These are phyloP conservation scores for Ceratobasidium sp. DNA, from an alignment of 1,284 basidiomycete genomes.

Conservation along the genomic window DNA sequence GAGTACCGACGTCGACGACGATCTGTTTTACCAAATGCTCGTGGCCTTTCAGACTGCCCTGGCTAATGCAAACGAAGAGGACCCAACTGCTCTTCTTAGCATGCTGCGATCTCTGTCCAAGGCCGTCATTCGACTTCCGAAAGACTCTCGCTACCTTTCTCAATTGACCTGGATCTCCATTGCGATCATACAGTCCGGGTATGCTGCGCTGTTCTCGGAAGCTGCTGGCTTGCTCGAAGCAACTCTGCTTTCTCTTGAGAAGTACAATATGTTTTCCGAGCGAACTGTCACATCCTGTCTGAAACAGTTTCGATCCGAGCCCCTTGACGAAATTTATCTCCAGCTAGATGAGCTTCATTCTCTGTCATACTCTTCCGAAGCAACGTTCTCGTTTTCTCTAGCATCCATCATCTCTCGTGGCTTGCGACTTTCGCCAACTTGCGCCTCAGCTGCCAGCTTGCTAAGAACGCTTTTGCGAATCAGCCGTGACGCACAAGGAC, in stretches of 20 bases:
- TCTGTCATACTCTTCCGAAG: slow-evolving; percentile 77
- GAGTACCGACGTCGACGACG: slow-evolving; percentile 84
- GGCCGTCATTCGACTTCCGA: slow-evolving; percentile 74
- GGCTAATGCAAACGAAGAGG: slow-evolving; percentile 70
- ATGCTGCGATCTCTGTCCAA: slow-evolving; percentile 88
- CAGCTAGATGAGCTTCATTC: slow-evolving; percentile 80
- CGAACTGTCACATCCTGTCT: slow-evolving; percentile 68
- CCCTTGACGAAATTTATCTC: slow-evolving; percentile 72
- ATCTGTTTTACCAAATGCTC: slow-evolving; percentile 88
- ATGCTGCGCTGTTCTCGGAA: slow-evolving; percentile 77
- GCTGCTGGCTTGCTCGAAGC: slow-evolving; percentile 72
- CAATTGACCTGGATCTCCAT: slow-evolving; percentile 89
- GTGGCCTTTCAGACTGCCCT: slow-evolving; percentile 80
- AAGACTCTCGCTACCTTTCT: slow-evolving; percentile 75
- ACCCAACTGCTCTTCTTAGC: slow-evolving; percentile 79
- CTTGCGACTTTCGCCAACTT: slow-evolving; percentile 73
- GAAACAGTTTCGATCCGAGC: slow-evolving; percentile 67
- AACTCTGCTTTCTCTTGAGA: slow-evolving; percentile 73
- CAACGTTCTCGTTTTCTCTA: slow-evolving; percentile 77
- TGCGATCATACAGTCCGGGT: slow-evolving; percentile 79
- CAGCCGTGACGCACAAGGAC: slow-evolving; percentile 47
- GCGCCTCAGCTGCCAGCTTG: slow-evolving; percentile 66
- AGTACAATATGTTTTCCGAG: slow-evolving; percentile 66
- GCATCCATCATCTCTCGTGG: slow-evolving; percentile 88
- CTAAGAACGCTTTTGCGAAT: slow-evolving; percentile 67